A percentile compares a stretch with the other conserved stretches of the same genome.
Conservation (phyloP, 768 basidiomycete genomes). For the Porphyrellus cyaneotinctus region DNA sequence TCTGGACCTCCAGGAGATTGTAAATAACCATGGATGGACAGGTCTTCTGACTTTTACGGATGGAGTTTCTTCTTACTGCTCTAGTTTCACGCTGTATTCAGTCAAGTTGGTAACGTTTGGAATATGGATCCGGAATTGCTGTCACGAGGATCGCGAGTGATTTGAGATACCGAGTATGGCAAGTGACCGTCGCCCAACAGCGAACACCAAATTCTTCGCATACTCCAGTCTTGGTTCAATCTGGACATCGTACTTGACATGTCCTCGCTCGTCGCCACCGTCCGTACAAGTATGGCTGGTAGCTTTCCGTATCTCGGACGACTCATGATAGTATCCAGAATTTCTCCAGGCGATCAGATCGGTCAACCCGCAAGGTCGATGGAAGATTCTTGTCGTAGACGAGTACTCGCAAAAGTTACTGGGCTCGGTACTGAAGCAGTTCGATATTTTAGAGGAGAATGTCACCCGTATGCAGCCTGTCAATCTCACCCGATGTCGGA, state of each 20-base stretch:
- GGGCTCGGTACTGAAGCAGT: constrained; percentile 82
- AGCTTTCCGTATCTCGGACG: neutral
- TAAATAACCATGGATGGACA: constrained; percentile 23
- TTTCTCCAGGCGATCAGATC: constrained; percentile 86
- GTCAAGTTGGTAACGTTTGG: neutral
- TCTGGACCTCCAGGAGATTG: constrained; percentile 13
- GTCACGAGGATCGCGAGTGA: neutral
- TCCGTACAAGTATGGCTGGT: constrained; percentile 42
- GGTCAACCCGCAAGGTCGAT: constrained; percentile 79
- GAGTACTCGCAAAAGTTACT: constrained; percentile 84
- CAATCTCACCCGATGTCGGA: neutral
- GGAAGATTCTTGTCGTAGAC: constrained; percentile 98
- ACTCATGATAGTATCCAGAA: constrained; percentile 41
- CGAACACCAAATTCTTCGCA: neutral
- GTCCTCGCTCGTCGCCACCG: constrained; percentile 46
- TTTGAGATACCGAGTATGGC: constrained; percentile 13
- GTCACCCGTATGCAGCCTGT: constrained; percentile 72
- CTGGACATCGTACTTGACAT: constrained; percentile 9
- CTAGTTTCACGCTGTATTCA: neutral
- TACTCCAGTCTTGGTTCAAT: neutral
- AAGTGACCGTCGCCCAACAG: neutral
- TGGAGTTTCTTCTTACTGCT: neutral
- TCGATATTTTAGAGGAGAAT: constrained; percentile 93
- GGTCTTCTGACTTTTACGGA: constrained; percentile 9
- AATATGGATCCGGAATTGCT: neutral